Evolutionary conservation across 495 filamentous ascomycete species (phyloP).

Genomic region (Hypoxylon subgilvum): DNA sequence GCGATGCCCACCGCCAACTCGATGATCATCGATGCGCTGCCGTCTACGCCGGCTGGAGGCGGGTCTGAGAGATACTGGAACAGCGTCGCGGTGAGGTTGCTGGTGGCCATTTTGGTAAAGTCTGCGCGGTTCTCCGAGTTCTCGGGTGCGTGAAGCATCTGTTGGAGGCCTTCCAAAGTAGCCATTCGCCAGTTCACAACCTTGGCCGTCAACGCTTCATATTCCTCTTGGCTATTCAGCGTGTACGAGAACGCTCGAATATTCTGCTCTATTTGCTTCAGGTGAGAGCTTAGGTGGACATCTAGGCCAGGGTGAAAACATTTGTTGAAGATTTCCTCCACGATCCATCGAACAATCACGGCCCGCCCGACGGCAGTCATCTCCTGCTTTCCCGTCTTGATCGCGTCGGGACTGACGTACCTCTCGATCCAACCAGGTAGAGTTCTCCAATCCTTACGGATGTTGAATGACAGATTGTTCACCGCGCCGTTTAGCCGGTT

Average conservation of each 20-base stretch:
- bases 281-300: constrained; percentile 69
- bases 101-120: constrained; percentile 71
- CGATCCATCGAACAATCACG: constrained; percentile 85
- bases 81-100: constrained; percentile 71
- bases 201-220: constrained; percentile 83
- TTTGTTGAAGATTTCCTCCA: constrained; percentile 87
- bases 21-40: constrained; percentile 86
- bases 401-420: constrained; percentile 82
- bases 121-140: constrained; percentile 66
- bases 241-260: constrained; percentile 76
- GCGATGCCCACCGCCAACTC: constrained; percentile 88
- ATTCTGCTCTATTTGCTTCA: constrained; percentile 90
- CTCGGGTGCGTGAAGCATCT: constrained; percentile 68
- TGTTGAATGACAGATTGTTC: constrained; percentile 91
- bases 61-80: constrained; percentile 76
- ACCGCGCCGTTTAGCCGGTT: constrained; percentile 92
- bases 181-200: constrained; percentile 92
- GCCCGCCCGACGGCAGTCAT: constrained; percentile 97
- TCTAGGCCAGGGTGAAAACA: constrained; percentile 92
- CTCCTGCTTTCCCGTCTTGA: constrained; percentile 83
- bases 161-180: constrained; percentile 87
- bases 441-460: constrained; percentile 87
- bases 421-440: constrained; percentile 79
- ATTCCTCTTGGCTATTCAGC: constrained; percentile 79
- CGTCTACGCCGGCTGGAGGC: constrained; percentile 75